These are phyloP conservation scores for Leccinum longicurvipes DNA, from an alignment of 768 basidiomycete species.

Conservation along the genomic window DNA sequence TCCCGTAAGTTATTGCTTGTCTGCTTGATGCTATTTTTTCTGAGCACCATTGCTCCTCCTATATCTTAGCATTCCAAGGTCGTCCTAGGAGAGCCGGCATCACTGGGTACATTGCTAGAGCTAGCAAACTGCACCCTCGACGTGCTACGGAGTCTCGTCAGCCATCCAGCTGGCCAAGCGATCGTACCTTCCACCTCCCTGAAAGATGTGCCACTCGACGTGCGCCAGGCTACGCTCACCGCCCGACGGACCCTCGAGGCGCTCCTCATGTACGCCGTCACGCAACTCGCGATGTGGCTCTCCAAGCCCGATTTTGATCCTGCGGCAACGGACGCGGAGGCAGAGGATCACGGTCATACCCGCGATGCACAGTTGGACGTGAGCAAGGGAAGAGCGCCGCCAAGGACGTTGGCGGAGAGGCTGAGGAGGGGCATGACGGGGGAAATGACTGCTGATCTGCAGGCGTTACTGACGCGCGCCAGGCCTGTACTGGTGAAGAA, in stretches of 20 bases:
- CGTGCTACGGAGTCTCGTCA: conserved; percentile 63
- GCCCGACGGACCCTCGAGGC: conserved; percentile 64
- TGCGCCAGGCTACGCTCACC: conserved; percentile 54
- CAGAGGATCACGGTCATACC: conserved; percentile 36
- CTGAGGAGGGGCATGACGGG: conserved; percentile 75
- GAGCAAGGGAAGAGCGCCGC: conserved; percentile 39
- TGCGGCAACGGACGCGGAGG: conserved; percentile 39
- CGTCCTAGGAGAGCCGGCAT: conserved; percentile 76
- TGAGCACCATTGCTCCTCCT: background rate
- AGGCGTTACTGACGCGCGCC: conserved; percentile 60
- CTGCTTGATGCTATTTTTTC: background rate
- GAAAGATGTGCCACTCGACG: conserved; percentile 38
- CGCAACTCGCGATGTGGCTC: conserved; percentile 78
- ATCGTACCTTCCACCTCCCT: conserved; percentile 36
- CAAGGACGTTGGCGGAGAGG: conserved; percentile 57
- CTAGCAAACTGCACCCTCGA: conserved; percentile 76
- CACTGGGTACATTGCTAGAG: conserved; percentile 85
- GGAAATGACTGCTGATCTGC: conserved; percentile 73
- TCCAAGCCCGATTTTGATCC: conserved; percentile 67
- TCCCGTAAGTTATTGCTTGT: conserved; percentile 52
- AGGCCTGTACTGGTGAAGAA: conserved; percentile 63
- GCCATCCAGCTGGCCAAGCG: conserved; percentile 56
- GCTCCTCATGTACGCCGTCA: conserved; percentile 65
- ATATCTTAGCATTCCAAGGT: conserved; percentile 74
- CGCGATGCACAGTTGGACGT: conserved; percentile 18